Evolutionary conservation across 1,139 yeast genomes (phyloP).

Genomic region (Sugiyamaella paludigena): DNA sequence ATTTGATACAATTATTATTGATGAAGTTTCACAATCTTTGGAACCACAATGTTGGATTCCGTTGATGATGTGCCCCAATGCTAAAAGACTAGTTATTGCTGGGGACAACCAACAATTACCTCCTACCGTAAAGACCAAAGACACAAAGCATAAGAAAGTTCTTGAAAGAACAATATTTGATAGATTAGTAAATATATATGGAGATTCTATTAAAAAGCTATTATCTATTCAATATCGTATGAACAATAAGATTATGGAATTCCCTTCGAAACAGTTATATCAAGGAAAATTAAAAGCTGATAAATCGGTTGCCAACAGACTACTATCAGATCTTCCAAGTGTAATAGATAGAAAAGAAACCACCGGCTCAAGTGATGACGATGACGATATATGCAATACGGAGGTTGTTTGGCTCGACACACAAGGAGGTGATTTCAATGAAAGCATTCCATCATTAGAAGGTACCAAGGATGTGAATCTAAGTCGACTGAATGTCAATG

Average conservation of each 20-base stretch:
- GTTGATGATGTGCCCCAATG: conserved; percentile 59
- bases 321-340: conserved; percentile 54
- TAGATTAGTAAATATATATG: conserved; percentile 53
- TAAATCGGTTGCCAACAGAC: conserved; percentile 52
- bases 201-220: conserved; percentile 52
- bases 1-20: conserved; percentile 83
- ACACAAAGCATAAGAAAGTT: conserved; percentile 37
- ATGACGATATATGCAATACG: conserved; percentile 22
- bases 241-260: conserved; percentile 75
- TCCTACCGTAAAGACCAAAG: conserved; percentile 39
- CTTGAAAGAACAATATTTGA: conserved; percentile 76
- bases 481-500: conserved; percentile 68
- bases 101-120: conserved; percentile 83
- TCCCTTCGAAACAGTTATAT: conserved; percentile 70
- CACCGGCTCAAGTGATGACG: conserved; percentile 40
- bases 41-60: conserved; percentile 99
- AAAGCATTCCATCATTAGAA: conserved; percentile 42
- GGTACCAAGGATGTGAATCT: conserved; percentile 19
- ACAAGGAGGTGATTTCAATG: conserved; percentile 75
- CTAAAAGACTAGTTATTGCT: conserved; percentile 55
- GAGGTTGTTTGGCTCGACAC: conserved; percentile 84
- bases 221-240: conserved; percentile 82
- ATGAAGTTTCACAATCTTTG: conserved; percentile 90
- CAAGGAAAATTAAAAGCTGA: conserved; percentile 62
- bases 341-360: conserved; percentile 39